These are phyloP conservation scores for Diddensiella santjacobensis DNA, from an alignment of 805 yeast genomes.

Conservation along the genomic window DNA sequence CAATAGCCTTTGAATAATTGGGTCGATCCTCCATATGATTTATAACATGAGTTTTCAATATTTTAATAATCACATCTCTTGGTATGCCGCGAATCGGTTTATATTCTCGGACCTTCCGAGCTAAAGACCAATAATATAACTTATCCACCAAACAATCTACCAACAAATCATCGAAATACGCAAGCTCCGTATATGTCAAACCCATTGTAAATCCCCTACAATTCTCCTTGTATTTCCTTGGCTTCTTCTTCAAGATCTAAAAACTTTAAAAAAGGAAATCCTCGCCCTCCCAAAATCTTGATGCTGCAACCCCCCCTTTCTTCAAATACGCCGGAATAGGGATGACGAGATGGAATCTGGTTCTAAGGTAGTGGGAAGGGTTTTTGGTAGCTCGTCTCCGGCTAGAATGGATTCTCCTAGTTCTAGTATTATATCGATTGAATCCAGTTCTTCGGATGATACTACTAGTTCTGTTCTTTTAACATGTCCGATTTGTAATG, in stretches of 20 bases:
- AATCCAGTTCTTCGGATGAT: slow-evolving; percentile 20
- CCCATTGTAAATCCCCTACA: not conserved
- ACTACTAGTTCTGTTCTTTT: slow-evolving; percentile 10
- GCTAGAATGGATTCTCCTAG: slow-evolving; percentile 19
- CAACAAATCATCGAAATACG: slow-evolving; percentile 30
- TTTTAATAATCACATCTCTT: slow-evolving; percentile 14
- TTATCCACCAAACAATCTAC: slow-evolving; percentile 29
- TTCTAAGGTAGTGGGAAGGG: not conserved
- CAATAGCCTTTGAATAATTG: slow-evolving; percentile 22
- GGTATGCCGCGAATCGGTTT: slow-evolving; percentile 25
- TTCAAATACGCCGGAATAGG: not conserved
- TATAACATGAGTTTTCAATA: slow-evolving; percentile 18
- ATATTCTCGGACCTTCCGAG: slow-evolving; percentile 28
- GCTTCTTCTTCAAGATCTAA: too few species aligned
- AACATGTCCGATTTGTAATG: slow-evolving; percentile 69
- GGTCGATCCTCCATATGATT: slow-evolving; percentile 5
- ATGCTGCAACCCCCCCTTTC: not conserved
- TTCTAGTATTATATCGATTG: slow-evolving; percentile 19
- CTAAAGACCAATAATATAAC: slow-evolving; percentile 31
- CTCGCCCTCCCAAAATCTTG: too few species aligned
- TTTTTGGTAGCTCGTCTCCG: slow-evolving; percentile 4
- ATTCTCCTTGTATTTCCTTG: too few species aligned
- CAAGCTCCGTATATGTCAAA: slow-evolving; percentile 27
- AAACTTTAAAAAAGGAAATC: too few species aligned
- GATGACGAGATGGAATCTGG: not conserved